These are phyloP conservation scores for Stropharia rugosoannulata DNA, from an alignment of 768 basidiomycete species.

Conservation along the genomic window DNA sequence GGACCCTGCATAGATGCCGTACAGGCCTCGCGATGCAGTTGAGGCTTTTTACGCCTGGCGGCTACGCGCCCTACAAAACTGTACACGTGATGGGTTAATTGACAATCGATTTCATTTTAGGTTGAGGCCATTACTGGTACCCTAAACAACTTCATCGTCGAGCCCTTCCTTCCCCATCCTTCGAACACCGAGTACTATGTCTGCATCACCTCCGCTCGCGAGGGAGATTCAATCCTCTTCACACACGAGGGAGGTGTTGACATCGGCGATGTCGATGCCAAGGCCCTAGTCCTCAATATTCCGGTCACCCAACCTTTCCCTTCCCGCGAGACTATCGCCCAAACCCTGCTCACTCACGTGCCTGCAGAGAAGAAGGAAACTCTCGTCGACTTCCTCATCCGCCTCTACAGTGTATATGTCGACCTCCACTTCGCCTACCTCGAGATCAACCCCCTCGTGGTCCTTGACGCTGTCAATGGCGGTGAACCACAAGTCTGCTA, in stretches of 20 bases:
- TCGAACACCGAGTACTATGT: conserved; percentile 96
- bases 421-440: conserved; percentile 99
- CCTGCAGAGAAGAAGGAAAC: conserved; percentile 86
- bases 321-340: conserved; percentile 70
- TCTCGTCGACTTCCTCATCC: conserved; percentile 90
- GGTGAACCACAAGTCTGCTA: conserved; percentile 84
- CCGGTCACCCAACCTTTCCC: conserved; percentile 81
- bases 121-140: conserved; percentile 95
- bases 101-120: conserved; percentile 31
- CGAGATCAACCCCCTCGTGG: conserved; percentile 98
- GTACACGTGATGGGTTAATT: conserved; percentile 21
- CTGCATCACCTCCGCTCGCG: conserved; percentile 93
- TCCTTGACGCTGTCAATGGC: conserved; percentile 74
- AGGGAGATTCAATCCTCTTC: conserved; percentile 96
- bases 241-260: conserved; percentile 99
- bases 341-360: conserved; percentile 79
- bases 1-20: not conserved
- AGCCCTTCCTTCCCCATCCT: conserved; percentile 97
- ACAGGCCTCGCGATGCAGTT: conserved; percentile 2
- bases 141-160: conserved; percentile 96
- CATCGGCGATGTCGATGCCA: conserved; percentile 96
- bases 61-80: conserved; percentile 17
- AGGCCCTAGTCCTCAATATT: conserved; percentile 87
- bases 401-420: conserved; percentile 96
- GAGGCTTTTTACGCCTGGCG: conserved; percentile 2